Evolutionary conservation across 768 basidiomycete species (phyloP).

Genomic region (Rhizopogon vulgaris): DNA sequence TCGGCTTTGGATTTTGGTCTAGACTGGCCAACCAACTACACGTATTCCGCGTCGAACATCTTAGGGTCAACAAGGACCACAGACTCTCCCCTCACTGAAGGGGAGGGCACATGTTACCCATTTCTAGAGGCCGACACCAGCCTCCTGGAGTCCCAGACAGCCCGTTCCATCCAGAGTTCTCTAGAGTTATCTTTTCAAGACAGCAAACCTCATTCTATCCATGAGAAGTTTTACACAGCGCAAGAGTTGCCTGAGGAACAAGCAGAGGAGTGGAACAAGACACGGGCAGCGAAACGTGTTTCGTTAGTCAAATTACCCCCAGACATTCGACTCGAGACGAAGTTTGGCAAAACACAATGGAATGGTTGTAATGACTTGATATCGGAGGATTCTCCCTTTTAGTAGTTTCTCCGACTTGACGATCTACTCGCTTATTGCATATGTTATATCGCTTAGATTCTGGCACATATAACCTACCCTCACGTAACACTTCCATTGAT

Average conservation of each 20-base stretch:
- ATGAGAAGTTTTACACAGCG: slow-evolving; percentile 42
- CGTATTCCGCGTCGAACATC: slow-evolving; percentile 27
- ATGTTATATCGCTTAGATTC: background rate
- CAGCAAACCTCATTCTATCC: slow-evolving; percentile 15
- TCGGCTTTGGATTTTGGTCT: slow-evolving; percentile 56
- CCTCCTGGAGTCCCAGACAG: slow-evolving; percentile 14
- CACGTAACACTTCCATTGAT: background rate
- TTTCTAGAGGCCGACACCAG: slow-evolving; percentile 20
- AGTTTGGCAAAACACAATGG: slow-evolving; percentile 12
- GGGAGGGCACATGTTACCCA: slow-evolving; percentile 18
- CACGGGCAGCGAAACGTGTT: slow-evolving; percentile 78
- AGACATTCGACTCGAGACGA: slow-evolving; percentile 27
- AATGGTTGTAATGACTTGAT: slow-evolving; percentile 2
- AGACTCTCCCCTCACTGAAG: slow-evolving; percentile 30
- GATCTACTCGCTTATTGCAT: background rate
- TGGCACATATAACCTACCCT: background rate
- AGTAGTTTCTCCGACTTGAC: background rate
- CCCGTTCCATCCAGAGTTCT: slow-evolving; percentile 11
- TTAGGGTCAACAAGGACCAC: slow-evolving; percentile 23
- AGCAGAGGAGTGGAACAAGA: slow-evolving; percentile 88
- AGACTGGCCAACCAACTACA: slow-evolving; percentile 42
- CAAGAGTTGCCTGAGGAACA: slow-evolving; percentile 52
- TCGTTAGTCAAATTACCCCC: slow-evolving; percentile 75
- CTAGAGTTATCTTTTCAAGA: slow-evolving; percentile 9
- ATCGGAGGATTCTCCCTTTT: background rate